A percentile compares a stretch with the other conserved stretches of the same genome.
Conservation (phyloP, 164 flowering plant genomes). For the Magnolia kwangsiensis region DNA sequence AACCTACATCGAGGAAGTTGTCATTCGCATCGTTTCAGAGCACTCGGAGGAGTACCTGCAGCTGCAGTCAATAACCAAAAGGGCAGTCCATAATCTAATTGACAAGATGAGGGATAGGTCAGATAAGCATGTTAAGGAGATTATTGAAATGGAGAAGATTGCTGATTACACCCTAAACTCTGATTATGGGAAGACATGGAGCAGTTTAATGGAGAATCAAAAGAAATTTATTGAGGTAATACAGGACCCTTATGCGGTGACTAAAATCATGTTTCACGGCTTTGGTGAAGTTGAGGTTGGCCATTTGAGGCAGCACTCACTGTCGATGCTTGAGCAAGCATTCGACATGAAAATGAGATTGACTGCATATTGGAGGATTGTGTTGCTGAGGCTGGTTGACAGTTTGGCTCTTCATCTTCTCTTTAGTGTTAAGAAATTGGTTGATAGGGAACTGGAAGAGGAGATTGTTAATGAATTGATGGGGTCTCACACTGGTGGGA, state of each 20-base stretch:
- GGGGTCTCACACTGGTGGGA: slow-evolving; percentile 20
- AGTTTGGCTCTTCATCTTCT: slow-evolving; percentile 20
- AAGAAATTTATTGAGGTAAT: slow-evolving; percentile 11
- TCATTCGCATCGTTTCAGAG: slow-evolving; percentile 14
- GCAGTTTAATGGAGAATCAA: slow-evolving; percentile 16
- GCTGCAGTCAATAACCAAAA: slow-evolving; percentile 11
- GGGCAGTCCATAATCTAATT: slow-evolving; percentile 23
- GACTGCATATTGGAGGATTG: slow-evolving; percentile 34
- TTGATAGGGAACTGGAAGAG: slow-evolving; percentile 17
- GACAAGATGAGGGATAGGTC: slow-evolving; percentile 20
- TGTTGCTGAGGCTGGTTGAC: slow-evolving; percentile 27
- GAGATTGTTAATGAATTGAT: slow-evolving; percentile 27
- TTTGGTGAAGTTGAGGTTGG: too few species aligned
- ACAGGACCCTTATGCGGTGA: neutral
- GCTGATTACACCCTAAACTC: slow-evolving; percentile 32
- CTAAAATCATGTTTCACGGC: neutral
- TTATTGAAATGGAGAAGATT: slow-evolving; percentile 35
- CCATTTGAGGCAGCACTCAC: neutral
- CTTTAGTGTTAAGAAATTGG: slow-evolving; percentile 8
- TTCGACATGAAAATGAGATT: slow-evolving; percentile 37
- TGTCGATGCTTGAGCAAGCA: slow-evolving; percentile 17
- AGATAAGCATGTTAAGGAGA: slow-evolving; percentile 17
- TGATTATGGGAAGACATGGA: slow-evolving; percentile 23
- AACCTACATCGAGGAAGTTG: slow-evolving; percentile 20
- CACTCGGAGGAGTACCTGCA: slow-evolving; percentile 29